A percentile compares a stretch with the other conserved stretches of the same genome.
phyloP scores from a whole-genome alignment of 2,329 filamentous ascomycete species.

The Diaporthe aspalathi region DNA sequence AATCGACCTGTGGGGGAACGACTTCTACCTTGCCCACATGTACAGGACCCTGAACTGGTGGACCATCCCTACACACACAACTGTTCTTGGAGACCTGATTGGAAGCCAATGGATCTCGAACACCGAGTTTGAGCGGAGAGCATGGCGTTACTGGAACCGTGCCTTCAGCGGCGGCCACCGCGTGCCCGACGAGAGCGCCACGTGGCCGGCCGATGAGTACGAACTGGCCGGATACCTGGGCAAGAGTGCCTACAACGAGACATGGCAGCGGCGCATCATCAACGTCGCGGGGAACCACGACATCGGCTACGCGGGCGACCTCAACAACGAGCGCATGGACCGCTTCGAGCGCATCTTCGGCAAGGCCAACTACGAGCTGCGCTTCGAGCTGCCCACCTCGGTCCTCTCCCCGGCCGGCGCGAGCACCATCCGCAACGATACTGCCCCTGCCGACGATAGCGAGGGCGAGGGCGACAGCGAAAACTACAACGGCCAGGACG shows the following conservation, averaged over 20 bases:
- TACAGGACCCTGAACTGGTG: slow-evolving; percentile 88
- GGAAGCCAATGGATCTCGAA: slow-evolving; percentile 96
- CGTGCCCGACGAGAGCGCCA: slow-evolving; percentile 68
- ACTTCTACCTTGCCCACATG: slow-evolving; percentile 93
- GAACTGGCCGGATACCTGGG: slow-evolving; percentile 62
- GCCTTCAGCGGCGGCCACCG: slow-evolving; percentile 78
- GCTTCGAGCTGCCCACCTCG: slow-evolving; percentile 70
- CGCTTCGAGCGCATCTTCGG: slow-evolving; percentile 90
- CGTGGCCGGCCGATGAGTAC: slow-evolving; percentile 61
- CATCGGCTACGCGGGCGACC: slow-evolving; percentile 93
- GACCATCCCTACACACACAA: slow-evolving; percentile 85
- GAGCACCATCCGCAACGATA: slow-evolving; percentile 49
- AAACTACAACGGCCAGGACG: slow-evolving; percentile 57
- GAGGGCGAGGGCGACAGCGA: slow-evolving; percentile 9
- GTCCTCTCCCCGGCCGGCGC: slow-evolving; percentile 51
- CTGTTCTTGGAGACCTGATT: slow-evolving; percentile 89
- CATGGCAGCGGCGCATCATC: slow-evolving; percentile 83
- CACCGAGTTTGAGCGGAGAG: slow-evolving; percentile 81
- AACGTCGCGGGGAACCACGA: slow-evolving; percentile 97
- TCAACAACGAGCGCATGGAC: slow-evolving; percentile 78
- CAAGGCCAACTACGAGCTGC: slow-evolving; percentile 88
- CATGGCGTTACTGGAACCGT: slow-evolving; percentile 80
- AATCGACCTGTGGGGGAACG: slow-evolving; percentile 91
- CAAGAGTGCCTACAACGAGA: slow-evolving; percentile 56
- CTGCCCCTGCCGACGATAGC: slow-evolving; percentile 46